Base-by-base conservation (phyloP, 306 rosid species). In the Sphenostylis stenocarpa region DNA sequence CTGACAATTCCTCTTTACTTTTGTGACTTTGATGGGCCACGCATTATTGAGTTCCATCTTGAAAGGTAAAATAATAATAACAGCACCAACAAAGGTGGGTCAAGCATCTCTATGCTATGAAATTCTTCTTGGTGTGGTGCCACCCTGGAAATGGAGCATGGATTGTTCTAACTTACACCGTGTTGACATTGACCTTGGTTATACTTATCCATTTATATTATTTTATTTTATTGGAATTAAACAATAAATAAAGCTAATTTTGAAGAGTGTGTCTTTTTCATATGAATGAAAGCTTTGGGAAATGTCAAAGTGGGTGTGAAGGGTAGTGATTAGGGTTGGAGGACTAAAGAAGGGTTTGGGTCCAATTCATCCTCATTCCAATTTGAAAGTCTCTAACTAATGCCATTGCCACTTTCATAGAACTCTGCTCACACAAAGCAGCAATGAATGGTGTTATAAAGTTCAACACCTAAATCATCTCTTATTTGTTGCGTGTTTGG, bases 1-100 rank as follows among this genome's bases (percentile, higher is more conserved):
- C 80, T 82, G 80, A 73, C 82, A 83, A 64, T 70, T 64, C 51
- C 9, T 69, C 75, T 70, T 70, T 82, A 47, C 75, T 84, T 64
- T 78, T 47, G 75, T 75, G 56, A 74, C 38, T 26, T 5, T 28
- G 20, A 20, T 79, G 87, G 60, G 81, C 83, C 87, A 70, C 75
- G 0, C 75, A 68, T 70, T 36, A 38, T 78, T 81, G 75, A 70
- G 47, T 48, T 78, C 17, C 19, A 21, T 77, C 38, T 61, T 76
- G 5, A 31, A 57, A 69, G 73, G 74, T 67, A 45, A 78, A 72
- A 49, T 19, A 52, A 52, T 47, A 45, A 21, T 57, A 57, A 57
- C 13, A 33, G 3, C 47, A 41, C 3, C 2, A 31, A 49, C 7
- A 7, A 72, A 17, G n/a, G 72, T 57, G 77, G 60, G 73, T 5